These are phyloP conservation scores for Adansonia gregorii DNA, from an alignment of 441 rosid genomes.

Conservation along the genomic window DNA sequence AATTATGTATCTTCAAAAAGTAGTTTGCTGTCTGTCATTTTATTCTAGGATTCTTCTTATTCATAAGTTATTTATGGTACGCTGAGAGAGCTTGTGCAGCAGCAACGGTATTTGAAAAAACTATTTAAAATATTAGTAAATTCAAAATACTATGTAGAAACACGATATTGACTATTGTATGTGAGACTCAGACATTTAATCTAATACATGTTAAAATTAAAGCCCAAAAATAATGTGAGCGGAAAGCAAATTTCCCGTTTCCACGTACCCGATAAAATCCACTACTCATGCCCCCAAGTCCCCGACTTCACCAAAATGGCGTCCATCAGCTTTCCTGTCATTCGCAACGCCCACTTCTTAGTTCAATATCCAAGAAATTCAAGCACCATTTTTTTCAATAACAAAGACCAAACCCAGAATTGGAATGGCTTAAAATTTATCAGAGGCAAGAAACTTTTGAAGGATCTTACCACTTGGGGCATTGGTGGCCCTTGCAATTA, in stretches of 20 bases:
- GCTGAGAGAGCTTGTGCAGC: too few species aligned
- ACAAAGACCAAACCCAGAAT: conserved; percentile 21
- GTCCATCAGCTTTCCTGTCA: not conserved
- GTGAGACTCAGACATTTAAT: too few species aligned
- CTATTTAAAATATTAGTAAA: too few species aligned
- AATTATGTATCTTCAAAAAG: too few species aligned
- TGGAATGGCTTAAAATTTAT: conserved; percentile 29
- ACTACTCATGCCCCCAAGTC: not conserved
- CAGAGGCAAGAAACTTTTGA: conserved; percentile 33
- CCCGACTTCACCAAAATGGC: not conserved
- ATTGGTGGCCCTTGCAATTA: conserved; percentile 42
- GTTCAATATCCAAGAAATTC: conserved; percentile 15
- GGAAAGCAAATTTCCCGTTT: not conserved
- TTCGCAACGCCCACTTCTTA: not conserved
- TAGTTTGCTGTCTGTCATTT: too few species aligned
- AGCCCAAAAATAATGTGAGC: not conserved
- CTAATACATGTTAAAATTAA: not conserved
- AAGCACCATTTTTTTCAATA: not conserved
- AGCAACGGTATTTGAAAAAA: too few species aligned
- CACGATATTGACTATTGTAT: too few species aligned
- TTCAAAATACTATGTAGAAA: too few species aligned
- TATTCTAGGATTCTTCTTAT: too few species aligned
- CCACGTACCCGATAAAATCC: not conserved
- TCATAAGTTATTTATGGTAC: too few species aligned
- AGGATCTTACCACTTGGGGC: conserved; percentile 41